Percentiles rank a stretch among this genome's conserved stretches.
Evolutionary conservation across 331 rosid species (phyloP).

Genomic region (Quercus phellos): DNA sequence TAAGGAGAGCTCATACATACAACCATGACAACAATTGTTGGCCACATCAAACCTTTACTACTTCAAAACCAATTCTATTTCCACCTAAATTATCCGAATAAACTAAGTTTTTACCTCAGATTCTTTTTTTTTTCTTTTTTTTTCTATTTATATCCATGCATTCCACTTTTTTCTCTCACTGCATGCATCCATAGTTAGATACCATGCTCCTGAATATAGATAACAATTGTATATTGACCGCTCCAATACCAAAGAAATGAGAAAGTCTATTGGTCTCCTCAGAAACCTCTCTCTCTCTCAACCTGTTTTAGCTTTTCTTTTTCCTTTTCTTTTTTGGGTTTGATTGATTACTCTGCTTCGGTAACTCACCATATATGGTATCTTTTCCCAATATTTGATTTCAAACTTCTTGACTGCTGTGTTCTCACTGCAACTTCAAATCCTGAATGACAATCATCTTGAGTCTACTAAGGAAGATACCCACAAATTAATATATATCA

Average conservation of each 20-base stretch:
- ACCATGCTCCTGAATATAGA: neutral
- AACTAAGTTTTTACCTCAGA: neutral
- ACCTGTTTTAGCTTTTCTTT: neutral
- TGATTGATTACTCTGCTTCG: neutral
- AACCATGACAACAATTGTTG: neutral
- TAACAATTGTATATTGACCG: neutral
- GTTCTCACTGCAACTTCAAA: neutral
- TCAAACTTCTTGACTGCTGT: neutral
- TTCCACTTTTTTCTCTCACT: neutral
- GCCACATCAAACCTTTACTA: neutral
- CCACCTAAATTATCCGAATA: neutral
- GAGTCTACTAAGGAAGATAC: neutral
- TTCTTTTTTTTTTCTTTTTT: too few species aligned
- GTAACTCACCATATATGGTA: neutral
- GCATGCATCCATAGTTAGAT: neutral
- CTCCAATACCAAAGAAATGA: neutral
- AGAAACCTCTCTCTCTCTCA: neutral
- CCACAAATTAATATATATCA: neutral
- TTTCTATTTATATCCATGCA: neutral
- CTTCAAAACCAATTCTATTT: neutral
- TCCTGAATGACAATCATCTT: conserved; percentile 1
- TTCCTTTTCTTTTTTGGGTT: neutral
- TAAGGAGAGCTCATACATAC: neutral
- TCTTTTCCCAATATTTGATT: neutral
- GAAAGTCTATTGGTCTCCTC: too few species aligned